These are phyloP conservation scores for Anisogramma anomala DNA, from an alignment of 2,329 filamentous ascomycete species.

Conservation along the genomic window DNA sequence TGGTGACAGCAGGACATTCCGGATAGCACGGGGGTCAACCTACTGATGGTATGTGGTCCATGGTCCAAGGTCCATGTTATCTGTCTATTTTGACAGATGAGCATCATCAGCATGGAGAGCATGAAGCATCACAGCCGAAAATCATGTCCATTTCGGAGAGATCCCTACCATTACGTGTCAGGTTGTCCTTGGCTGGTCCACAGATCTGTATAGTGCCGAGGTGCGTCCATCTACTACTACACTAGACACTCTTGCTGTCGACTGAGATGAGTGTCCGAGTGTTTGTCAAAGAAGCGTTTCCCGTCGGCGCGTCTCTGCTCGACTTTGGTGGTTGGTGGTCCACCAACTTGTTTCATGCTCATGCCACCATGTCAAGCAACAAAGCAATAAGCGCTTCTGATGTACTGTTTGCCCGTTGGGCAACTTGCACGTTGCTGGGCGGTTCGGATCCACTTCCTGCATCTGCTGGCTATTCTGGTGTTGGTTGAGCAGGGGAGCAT, in stretches of 20 bases:
- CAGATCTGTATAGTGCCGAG: constrained; percentile 1
- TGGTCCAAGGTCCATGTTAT: no score
- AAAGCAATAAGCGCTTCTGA: no score
- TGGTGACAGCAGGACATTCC: no score
- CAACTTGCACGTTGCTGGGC: no score
- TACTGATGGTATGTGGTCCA: no score
- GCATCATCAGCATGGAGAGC: no score
- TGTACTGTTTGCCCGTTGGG: constrained; percentile 2
- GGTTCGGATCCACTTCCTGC: not conserved
- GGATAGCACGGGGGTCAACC: no score
- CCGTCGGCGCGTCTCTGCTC: constrained; percentile 5
- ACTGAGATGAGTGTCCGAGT: constrained; percentile 1
- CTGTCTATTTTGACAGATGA: no score
- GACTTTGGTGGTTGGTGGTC: constrained; percentile 6
- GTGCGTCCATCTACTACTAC: no score
- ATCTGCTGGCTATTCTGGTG: not conserved
- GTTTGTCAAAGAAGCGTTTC: constrained; percentile 11
- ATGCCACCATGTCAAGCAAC: constrained; percentile 8
- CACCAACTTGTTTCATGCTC: not conserved
- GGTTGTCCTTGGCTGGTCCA: not conserved
- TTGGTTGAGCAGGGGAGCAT: not conserved
- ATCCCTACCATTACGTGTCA: no score
- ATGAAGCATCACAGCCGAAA: no score
- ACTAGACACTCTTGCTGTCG: constrained; percentile 3
- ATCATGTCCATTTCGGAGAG: no score